These are phyloP conservation scores for Calocera cornea DNA, from an alignment of 768 basidiomycete species.

Conservation along the genomic window DNA sequence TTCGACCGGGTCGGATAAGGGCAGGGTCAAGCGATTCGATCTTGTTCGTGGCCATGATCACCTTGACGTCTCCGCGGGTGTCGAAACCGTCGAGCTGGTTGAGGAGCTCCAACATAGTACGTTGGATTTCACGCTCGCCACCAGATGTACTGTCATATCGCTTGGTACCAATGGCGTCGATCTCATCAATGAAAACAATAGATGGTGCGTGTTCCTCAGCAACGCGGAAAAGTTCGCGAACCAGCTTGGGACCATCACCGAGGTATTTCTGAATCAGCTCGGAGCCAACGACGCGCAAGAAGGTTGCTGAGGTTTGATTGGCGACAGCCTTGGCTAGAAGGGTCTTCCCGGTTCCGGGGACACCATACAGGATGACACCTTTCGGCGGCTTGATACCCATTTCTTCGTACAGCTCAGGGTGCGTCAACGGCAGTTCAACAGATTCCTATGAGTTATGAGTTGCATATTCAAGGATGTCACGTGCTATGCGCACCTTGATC, in stretches of 20 bases:
- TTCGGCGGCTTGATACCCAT: constrained; percentile 99
- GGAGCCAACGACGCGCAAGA: constrained; percentile 91
- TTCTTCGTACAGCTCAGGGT: constrained; percentile 97
- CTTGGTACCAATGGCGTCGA: constrained; percentile 96
- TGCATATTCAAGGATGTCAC: constrained; percentile 5
- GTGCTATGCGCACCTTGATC: constrained; percentile 60
- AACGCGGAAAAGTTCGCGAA: constrained; percentile 90
- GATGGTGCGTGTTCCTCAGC: constrained; percentile 97
- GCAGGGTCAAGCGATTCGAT: constrained; percentile 97
- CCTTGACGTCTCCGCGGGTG: constrained; percentile 97
- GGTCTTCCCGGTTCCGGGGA: constrained; percentile 97
- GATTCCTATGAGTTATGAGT: constrained; percentile 55
- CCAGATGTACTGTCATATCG: constrained; percentile 99
- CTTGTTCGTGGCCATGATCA: constrained; percentile 98
- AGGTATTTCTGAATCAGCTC: constrained; percentile 99
- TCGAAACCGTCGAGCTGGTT: constrained; percentile 99
- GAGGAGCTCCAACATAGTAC: constrained; percentile 96
- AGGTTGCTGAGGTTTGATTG: constrained; percentile 95
- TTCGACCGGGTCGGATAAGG: constrained; percentile 93
- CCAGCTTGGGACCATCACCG: constrained; percentile 95
- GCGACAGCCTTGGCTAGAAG: constrained; percentile 94
- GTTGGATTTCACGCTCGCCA: constrained; percentile 96
- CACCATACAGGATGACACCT: constrained; percentile 97
- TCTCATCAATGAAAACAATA: constrained; percentile 99
- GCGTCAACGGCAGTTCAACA: constrained; percentile 91